Percentiles rank a stretch among this genome's conserved stretches.
Conservation (phyloP, 257 asterid genomes). For the Ocimum tenuiflorum region DNA sequence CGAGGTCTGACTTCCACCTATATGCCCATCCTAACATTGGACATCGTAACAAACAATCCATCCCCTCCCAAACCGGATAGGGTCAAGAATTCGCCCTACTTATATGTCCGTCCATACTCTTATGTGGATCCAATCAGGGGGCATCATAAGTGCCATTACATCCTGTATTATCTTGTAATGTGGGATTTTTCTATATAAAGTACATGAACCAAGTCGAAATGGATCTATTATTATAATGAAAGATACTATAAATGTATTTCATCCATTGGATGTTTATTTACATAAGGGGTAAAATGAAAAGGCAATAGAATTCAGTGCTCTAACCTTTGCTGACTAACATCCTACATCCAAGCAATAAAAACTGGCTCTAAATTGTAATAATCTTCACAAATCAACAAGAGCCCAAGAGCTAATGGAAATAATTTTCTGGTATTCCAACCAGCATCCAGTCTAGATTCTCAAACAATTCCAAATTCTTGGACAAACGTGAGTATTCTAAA, state of each 20-base stretch:
- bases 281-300: neutral
- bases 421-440: neutral
- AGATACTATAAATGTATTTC: neutral
- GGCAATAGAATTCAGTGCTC: neutral
- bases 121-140: too few species aligned
- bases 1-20: too few species aligned
- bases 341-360: neutral
- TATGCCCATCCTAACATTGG: too few species aligned
- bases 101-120: too few species aligned
- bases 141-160: neutral
- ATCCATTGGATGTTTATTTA: neutral
- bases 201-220: neutral
- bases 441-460: neutral
- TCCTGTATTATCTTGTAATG: neutral
- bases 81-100: too few species aligned
- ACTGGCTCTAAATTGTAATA: neutral
- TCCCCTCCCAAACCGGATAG: too few species aligned
- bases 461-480: conserved; percentile 11
- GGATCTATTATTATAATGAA: neutral
- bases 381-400: neutral
- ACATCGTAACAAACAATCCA: too few species aligned
- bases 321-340: neutral
- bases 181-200: neutral
- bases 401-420: neutral
- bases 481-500: neutral